Conservation (phyloP, 1,284 basidiomycete species). For the Entoloma clypeatum region DNA sequence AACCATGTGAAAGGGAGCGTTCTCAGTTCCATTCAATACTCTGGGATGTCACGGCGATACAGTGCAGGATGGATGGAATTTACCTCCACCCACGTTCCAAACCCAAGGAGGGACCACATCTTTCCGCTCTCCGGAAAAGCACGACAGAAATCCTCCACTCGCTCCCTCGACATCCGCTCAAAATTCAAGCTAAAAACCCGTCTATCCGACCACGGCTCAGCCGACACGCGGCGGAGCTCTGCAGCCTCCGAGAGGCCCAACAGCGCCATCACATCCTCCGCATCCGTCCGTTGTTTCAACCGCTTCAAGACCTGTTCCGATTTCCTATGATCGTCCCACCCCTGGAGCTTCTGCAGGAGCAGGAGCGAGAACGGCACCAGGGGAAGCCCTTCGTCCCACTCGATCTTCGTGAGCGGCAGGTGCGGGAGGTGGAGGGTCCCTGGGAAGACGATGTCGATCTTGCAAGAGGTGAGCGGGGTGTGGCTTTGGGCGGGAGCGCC, state of each 20-base stretch:
- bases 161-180: slow-evolving; percentile 4
- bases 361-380: slow-evolving; percentile 27
- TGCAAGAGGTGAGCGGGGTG: slow-evolving; percentile 22
- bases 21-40: too few species aligned
- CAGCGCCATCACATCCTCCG: slow-evolving; percentile 13
- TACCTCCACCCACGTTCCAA: too few species aligned
- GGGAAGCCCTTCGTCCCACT: slow-evolving; percentile 21
- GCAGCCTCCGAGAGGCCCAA: slow-evolving; percentile 5
- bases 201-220: slow-evolving; percentile 13
- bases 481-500: slow-evolving; percentile 10
- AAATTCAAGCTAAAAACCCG: slow-evolving; percentile 11
- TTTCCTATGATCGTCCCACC: slow-evolving; percentile 26
- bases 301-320: slow-evolving; percentile 21
- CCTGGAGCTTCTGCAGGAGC: slow-evolving; percentile 29
- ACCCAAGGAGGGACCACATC: slow-evolving; percentile 10
- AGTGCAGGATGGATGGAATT: too few species aligned
- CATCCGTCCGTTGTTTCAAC: slow-evolving; percentile 13
- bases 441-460: slow-evolving; percentile 29
- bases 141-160: slow-evolving; percentile 8
- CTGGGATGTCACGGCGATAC: too few species aligned
- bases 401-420: slow-evolving; percentile 17
- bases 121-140: slow-evolving; percentile 9
- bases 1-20: too few species aligned
- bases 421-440: slow-evolving; percentile 25
- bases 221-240: slow-evolving; percentile 1